Conservation (phyloP, 23 red algal species). For the Gracilaria gracilis region DNA sequence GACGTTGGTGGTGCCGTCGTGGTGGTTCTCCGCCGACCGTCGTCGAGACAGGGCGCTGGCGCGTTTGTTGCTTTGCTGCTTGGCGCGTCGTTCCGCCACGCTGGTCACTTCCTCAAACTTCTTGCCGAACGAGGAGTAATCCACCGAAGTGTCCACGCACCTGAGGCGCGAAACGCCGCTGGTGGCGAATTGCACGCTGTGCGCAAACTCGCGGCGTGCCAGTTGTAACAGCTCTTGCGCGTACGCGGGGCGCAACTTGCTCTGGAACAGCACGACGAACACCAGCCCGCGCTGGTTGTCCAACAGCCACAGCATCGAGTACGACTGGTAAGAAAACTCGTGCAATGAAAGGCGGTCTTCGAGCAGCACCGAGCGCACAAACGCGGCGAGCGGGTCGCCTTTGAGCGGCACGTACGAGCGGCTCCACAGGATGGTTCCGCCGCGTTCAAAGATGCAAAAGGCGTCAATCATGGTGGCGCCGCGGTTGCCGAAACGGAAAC, state of each 20-base stretch:
- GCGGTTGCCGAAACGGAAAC: not conserved
- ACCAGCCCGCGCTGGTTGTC: conserved; percentile 75
- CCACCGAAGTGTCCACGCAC: not conserved
- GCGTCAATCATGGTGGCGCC: conserved; percentile 76
- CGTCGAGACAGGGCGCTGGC: not conserved
- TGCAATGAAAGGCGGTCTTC: conserved; percentile 70
- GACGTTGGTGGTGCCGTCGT: not conserved
- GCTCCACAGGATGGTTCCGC: conserved; percentile 81
- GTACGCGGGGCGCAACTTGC: conserved; percentile 58
- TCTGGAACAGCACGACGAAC: conserved; percentile 78
- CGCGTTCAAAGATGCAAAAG: conserved; percentile 80
- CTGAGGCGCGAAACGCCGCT: not conserved
- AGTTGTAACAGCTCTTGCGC: conserved; percentile 72
- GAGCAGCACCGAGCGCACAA: conserved; percentile 95
- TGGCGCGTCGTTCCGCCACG: not conserved
- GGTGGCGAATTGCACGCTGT: not conserved
- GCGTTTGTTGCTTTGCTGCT: not conserved
- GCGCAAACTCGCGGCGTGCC: conserved; percentile 71
- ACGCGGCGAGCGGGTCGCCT: conserved; percentile 64
- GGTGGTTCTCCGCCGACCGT: not conserved
- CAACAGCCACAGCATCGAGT: conserved; percentile 66
- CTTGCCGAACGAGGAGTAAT: conserved; percentile 5
- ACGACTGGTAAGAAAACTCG: conserved; percentile 57
- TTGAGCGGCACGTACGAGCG: conserved; percentile 60
- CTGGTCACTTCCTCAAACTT: not conserved